Percentiles rank a stretch among this genome's conserved stretches.
Evolutionary conservation across 768 basidiomycete species (phyloP).

Genomic region (Rossbeevera mucosa): DNA sequence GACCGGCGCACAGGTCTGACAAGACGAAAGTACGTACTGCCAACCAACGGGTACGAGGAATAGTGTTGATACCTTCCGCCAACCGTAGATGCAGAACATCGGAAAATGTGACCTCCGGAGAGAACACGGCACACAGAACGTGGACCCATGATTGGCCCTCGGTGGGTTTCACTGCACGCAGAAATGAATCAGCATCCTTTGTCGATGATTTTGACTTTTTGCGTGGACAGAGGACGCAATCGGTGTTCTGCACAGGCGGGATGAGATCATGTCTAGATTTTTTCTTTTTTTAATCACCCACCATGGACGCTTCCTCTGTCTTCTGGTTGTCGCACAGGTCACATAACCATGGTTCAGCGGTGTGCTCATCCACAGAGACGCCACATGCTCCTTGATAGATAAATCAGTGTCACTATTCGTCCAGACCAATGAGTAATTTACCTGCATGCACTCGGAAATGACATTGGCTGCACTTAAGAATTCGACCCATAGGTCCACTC

Average conservation of each 20-base stretch:
- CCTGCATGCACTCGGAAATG: conserved; percentile 78
- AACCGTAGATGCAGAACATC: conserved; percentile 67
- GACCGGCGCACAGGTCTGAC: not conserved
- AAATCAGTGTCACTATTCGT: conserved; percentile 2
- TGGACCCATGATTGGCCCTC: conserved; percentile 94
- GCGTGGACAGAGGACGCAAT: conserved; percentile 82
- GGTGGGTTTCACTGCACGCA: conserved; percentile 82
- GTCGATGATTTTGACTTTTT: conserved; percentile 31
- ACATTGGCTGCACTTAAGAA: conserved; percentile 80
- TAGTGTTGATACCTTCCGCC: conserved; percentile 82
- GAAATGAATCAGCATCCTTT: conserved; percentile 55
- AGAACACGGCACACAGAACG: conserved; percentile 83
- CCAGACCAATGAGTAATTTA: conserved; percentile 21
- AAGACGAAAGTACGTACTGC: conserved; percentile 45
- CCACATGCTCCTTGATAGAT: conserved; percentile 57
- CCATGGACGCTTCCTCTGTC: conserved; percentile 75
- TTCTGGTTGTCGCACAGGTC: conserved; percentile 86
- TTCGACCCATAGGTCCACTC: conserved; percentile 69
- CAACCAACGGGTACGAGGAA: conserved; percentile 68
- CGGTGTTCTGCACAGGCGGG: conserved; percentile 52
- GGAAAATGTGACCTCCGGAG: conserved; percentile 78
- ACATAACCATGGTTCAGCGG: conserved; percentile 76
- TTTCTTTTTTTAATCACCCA: too few species aligned
- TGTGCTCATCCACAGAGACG: conserved; percentile 55
- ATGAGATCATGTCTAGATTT: too few species aligned